Evolutionary conservation across 2,329 filamentous ascomycete species (phyloP), one percentile per base, ranked within the genome.

Genomic region (Cladosporium sphaerospermum): DNA sequence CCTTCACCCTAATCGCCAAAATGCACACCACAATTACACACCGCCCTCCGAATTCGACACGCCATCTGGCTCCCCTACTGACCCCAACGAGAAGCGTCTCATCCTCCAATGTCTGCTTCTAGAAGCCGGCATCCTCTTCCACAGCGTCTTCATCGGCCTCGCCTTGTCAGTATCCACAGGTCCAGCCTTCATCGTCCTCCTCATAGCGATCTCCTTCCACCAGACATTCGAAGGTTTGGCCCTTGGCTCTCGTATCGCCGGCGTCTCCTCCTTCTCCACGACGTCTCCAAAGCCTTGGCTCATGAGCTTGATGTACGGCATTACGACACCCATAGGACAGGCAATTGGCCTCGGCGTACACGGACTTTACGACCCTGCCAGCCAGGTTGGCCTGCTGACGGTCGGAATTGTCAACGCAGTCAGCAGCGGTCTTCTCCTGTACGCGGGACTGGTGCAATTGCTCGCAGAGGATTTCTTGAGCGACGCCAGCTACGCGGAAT

Each of bases 101-200:
- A 78, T 86, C 2, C 75, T 88, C 61, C 86, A 90, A 69, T 88
- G 88, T 59, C 79, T 86, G 4, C 77, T 90, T 2, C 78, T 90
- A 4, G 86, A 90, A 68, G 84, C 86, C 53, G 86, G 86, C 56
- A 90, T 90, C 58, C 75, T 90, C 9, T 90, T 90, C 66, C 86
- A 90, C 70, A 87, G 83, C 56, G 79, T 90, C 55, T 88, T 88
- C 66, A 85, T 88, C 53, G 84, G 84, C 54, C 85, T 88, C 76
- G 86, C 85, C 0, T 71, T 88, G 23, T 85, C 82, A 23, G 84
- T 88, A 58, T 84, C 84, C 16, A 80, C 80, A 1, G 81, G 85
- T 1, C 71, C 75, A 5, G 79, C 82, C 3, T 88, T 87, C 66
- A 68, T 84, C 53, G 75, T 88, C 23, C 76, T 88, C 3, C 74